These are phyloP conservation scores for Peribolospora baueri DNA, from an alignment of 768 basidiomycete genomes.

Conservation along the genomic window DNA sequence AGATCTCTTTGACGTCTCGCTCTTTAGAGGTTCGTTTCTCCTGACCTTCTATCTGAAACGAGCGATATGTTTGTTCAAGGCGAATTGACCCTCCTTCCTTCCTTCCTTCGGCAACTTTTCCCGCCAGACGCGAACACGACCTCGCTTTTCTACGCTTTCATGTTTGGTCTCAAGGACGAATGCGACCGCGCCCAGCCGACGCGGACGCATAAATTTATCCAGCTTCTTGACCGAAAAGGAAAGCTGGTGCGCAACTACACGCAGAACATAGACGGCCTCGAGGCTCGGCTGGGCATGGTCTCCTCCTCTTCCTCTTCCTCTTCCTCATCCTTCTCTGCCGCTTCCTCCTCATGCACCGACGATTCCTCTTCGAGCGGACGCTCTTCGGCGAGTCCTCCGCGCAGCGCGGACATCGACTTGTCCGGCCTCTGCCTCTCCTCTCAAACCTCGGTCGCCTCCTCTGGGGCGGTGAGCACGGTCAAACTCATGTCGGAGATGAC, in stretches of 20 bases:
- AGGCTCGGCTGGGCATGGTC: slow-evolving; percentile 50
- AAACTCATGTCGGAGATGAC: too few species aligned
- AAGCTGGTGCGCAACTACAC: slow-evolving; percentile 79
- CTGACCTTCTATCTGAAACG: too few species aligned
- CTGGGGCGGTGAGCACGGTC: too few species aligned
- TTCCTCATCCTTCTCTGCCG: too few species aligned
- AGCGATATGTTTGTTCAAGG: slow-evolving; percentile 23
- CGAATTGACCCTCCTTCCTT: slow-evolving; percentile 20
- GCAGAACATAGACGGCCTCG: slow-evolving; percentile 92
- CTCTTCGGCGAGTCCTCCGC: too few species aligned
- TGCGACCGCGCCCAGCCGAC: slow-evolving; percentile 48
- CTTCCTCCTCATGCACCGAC: too few species aligned
- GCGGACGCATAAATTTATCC: slow-evolving; percentile 69
- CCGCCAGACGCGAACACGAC: slow-evolving; percentile 27
- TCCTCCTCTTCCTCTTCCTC: slow-evolving; percentile 26
- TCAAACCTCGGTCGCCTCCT: too few species aligned
- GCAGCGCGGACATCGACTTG: too few species aligned
- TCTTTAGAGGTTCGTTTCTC: slow-evolving; percentile 26
- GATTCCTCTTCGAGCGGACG: too few species aligned
- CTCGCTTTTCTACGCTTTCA: slow-evolving; percentile 80
- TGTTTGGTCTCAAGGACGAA: slow-evolving; percentile 52
- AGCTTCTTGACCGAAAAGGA: slow-evolving; percentile 53
- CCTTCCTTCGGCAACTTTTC: too few species aligned
- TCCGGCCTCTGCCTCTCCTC: too few species aligned
- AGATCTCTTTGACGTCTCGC: slow-evolving; percentile 76